Conservation (phyloP, 2,329 filamentous ascomycete species). For the Trichoderma sp. region DNA sequence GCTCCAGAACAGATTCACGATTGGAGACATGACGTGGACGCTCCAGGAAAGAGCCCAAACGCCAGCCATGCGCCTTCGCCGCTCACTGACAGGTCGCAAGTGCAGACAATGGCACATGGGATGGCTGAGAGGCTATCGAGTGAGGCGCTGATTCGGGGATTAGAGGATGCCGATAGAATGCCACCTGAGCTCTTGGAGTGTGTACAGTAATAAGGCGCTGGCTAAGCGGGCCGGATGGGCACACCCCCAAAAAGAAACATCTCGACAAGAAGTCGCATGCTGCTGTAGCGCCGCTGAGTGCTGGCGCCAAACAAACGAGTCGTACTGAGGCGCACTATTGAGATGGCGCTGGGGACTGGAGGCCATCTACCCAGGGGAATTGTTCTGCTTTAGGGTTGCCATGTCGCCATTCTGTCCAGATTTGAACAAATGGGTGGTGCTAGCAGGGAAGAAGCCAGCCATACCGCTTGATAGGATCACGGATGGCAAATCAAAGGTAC, state of each 20-base stretch:
- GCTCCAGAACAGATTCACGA: background rate
- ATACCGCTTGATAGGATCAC: background rate
- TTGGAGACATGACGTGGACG: background rate
- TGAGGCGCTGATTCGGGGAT: background rate
- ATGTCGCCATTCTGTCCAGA: conserved; percentile 4
- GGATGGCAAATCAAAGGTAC: background rate
- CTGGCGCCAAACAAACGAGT: background rate
- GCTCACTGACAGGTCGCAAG: background rate
- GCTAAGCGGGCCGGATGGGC: background rate
- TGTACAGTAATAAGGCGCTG: background rate
- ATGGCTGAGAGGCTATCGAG: background rate
- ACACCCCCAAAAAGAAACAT: conserved; percentile 1
- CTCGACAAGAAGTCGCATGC: background rate
- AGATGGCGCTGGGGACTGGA: background rate
- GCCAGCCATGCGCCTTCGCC: background rate
- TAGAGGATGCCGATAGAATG: background rate
- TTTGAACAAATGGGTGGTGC: background rate
- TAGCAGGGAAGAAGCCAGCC: background rate
- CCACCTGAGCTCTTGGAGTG: background rate
- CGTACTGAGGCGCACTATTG: background rate
- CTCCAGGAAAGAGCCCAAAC: background rate
- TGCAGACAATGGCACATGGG: background rate
- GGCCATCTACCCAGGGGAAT: background rate
- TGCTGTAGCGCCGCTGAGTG: background rate
- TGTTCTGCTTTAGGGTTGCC: background rate